Evolutionary conservation across 164 flowering plant genomes (phyloP).

Genomic region (Aristolochia californica): DNA sequence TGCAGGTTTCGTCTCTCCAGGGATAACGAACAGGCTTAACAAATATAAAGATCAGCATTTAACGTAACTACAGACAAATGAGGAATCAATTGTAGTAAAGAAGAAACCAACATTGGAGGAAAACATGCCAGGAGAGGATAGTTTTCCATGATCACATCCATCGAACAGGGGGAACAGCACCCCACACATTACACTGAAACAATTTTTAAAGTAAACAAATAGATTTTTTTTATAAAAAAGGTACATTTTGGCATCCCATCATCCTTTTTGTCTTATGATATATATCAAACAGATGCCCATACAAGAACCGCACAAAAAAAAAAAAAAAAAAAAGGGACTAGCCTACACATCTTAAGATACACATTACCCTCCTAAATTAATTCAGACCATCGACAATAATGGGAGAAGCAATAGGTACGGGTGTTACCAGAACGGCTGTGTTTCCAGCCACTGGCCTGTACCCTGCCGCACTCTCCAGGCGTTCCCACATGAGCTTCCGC

Average conservation of each 20-base stretch:
- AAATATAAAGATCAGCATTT: too few relatives aligned
- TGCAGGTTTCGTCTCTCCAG: too few relatives aligned
- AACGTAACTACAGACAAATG: too few relatives aligned
- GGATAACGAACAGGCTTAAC: too few relatives aligned
- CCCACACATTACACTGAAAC: slow-evolving; percentile 2
- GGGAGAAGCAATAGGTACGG: slow-evolving; percentile 10
- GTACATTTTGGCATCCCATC: slow-evolving; percentile 1
- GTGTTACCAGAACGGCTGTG: slow-evolving; percentile 61
- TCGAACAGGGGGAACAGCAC: not conserved
- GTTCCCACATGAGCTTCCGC: slow-evolving; percentile 58
- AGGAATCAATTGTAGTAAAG: too few relatives aligned
- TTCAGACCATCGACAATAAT: slow-evolving; percentile 9
- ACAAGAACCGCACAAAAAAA: too few relatives aligned
- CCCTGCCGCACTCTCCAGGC: slow-evolving; percentile 52
- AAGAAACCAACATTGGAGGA: too few relatives aligned
- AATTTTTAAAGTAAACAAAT: not conserved
- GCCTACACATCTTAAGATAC: not conserved
- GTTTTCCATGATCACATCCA: not conserved
- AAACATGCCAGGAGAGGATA: not conserved
- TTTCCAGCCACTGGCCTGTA: slow-evolving; percentile 51
- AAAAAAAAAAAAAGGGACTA: not conserved
- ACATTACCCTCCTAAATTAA: not conserved
- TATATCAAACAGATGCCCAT: not conserved
- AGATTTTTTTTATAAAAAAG: not conserved
- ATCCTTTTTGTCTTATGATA: not conserved